Conservation (phyloP, 768 basidiomycete species). For the Asterophora lycoperdoides region DNA sequence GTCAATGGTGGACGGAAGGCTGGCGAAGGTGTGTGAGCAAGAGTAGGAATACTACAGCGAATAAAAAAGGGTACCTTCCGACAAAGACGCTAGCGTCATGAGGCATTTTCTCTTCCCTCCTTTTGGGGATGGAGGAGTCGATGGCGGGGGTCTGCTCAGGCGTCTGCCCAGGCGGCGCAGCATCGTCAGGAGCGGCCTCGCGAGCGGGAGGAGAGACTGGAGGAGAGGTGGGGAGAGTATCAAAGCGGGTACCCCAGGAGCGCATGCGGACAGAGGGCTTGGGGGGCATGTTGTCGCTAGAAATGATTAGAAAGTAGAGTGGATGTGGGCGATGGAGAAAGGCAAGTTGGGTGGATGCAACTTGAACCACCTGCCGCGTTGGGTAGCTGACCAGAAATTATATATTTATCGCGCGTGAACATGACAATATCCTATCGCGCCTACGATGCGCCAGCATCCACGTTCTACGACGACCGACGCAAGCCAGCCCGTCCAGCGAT, state of each 20-base stretch:
- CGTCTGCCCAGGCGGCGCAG: constrained; percentile 12
- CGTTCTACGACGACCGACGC: constrained; percentile 45
- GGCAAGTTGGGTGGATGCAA: constrained; percentile 2
- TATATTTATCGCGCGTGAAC: constrained; percentile 12
- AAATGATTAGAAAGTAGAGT: constrained; percentile 20
- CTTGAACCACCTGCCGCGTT: constrained; percentile 7
- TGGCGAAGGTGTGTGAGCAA: constrained; percentile 22
- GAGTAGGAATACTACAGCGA: background rate
- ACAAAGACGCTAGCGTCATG: constrained; percentile 83
- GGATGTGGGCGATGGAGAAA: constrained; percentile 5
- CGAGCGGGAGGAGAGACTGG: constrained; percentile 34
- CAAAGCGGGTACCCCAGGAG: constrained; percentile 72
- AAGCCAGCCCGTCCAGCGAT: constrained; percentile 28
- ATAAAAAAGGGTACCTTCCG: constrained; percentile 57
- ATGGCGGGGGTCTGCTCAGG: constrained; percentile 19
- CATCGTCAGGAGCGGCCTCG: constrained; percentile 14
- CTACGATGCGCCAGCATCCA: constrained; percentile 21
- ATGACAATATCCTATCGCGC: constrained; percentile 15
- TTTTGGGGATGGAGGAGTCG: constrained; percentile 19
- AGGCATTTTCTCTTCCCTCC: constrained; percentile 46
- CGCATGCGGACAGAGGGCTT: constrained; percentile 37
- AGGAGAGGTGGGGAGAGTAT: constrained; percentile 53
- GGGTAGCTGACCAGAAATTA: constrained; percentile 6
- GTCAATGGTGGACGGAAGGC: constrained; percentile 68
- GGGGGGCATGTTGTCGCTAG: constrained; percentile 39